Evolutionary conservation across 441 rosid species (phyloP), one percentile per base, ranked within the genome.

Genomic region (Populus trichocarpa): DNA sequence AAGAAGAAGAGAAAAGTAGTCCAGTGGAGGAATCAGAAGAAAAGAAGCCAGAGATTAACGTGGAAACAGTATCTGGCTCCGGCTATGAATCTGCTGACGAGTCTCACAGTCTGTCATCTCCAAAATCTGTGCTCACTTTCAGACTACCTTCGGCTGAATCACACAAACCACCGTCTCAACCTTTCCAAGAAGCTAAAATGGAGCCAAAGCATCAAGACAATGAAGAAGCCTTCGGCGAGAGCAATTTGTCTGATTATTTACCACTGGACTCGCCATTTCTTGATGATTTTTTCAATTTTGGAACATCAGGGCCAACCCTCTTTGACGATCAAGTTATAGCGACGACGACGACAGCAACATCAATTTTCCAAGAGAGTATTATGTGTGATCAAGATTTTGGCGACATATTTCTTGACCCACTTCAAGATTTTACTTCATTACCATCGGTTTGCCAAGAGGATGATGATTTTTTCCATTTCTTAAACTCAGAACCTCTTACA

Each of bases 61-160:
- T 75, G 4, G 75, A 82, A 59, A 77, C 90, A 6, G 81, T 81
- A 50, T 88, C 89, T n/a, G 85, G 88, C 33, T 88, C 89, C 23
- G 85, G 89, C 38, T 88, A 89, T 46, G 95, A 92, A 66, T 91
- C 97, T 63, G 90, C 86, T 1, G 93, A 88, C 5, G 94, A 90
- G 57, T 89, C 88, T 18, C 84, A 69, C 70, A 87, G 82, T 65
- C 85, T 91, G 2, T 87, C 88, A 0, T 92, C 98, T 67, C 97
- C 98, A 0, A 92, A 90, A 3, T 94, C 98, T 3, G 98, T 94
- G 70, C 93, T 92, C 75, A 86, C 85, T 63, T 88, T 85, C 85
- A 79, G 76, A 68, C 65, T 81, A 8, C 85, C 70, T 22, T 79
- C 84, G 0, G 72, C 82, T 0, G 89, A 86, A 72, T 89, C 88